Evolutionary conservation across 257 asterid genomes (phyloP), one percentile per base, ranked within the genome.

Genomic region (Penstemon davidsonii): DNA sequence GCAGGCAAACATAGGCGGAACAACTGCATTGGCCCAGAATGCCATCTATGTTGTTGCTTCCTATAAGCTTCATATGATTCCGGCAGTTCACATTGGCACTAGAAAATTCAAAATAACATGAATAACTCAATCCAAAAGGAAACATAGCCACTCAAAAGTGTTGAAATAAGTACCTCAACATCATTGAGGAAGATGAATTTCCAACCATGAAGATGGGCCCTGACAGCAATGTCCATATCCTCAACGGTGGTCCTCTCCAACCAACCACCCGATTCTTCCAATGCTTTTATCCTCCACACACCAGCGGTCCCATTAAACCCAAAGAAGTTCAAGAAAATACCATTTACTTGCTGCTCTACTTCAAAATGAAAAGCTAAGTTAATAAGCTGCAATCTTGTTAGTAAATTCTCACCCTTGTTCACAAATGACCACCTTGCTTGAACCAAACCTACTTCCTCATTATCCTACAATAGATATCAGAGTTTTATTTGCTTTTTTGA

Each of bases 271-370:
- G 98, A 92, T 39, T 88, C 97, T 74, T 90, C 98, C 80, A 92
- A 81, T 0, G 98, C 95, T 79, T 90, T 92, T 13, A 90, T 90
- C 82, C 98, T 85, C 98, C 98, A 92, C 40, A 92, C 92, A 1
- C 98, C 98, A 36, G 98, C 98, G 5, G 98, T 92, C 71, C 98
- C 98, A 19, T 92, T 92, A 64, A 92, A 92, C 68, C 98, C 98
- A n/a, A 92, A 92, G 86, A 92, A 92, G 66, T 85, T 84, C 11
- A 92, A 79, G 76, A 87, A 92, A 74, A 81, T 74, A 0, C 98
- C 98, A 49, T 92, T 92, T 40, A 90, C 97, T 54, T 92, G 98
- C 80, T 92, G 98, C 85, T 92, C 98, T 7, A 92, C 97, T 80
- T 92, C 98, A 60, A 92, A 92, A 78, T 92, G 98, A 61, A 92